Conservation (phyloP, 495 filamentous ascomycete genomes). For the Neurospora sp. region DNA sequence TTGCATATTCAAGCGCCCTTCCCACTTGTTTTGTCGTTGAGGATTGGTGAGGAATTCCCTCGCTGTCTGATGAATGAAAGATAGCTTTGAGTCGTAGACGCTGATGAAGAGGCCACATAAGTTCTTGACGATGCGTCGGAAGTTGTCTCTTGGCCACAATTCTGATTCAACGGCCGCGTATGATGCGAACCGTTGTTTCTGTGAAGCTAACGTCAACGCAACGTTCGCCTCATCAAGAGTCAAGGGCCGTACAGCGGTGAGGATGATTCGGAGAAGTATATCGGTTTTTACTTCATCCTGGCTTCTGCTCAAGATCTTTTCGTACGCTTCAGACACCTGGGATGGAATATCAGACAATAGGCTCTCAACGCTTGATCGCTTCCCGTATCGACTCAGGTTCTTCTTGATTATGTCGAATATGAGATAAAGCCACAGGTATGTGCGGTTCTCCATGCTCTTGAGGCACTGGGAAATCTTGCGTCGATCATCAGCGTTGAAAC, state of each 20-base stretch:
- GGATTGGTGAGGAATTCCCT: slow-evolving; percentile 26
- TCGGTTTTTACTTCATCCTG: slow-evolving; percentile 3
- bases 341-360: slow-evolving; percentile 19
- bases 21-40: slow-evolving; percentile 6
- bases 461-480: slow-evolving; percentile 16
- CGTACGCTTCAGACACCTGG: slow-evolving; percentile 25
- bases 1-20: slow-evolving; percentile 3
- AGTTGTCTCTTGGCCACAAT: slow-evolving; percentile 6
- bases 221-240: slow-evolving; percentile 15
- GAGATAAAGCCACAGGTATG: slow-evolving; percentile 41
- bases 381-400: slow-evolving; percentile 8
- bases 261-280: slow-evolving; percentile 17
- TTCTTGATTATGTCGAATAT: slow-evolving; percentile 23
- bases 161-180: background rate
- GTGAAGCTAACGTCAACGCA: slow-evolving; percentile 9
- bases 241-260: slow-evolving; percentile 19
- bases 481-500: slow-evolving; percentile 5
- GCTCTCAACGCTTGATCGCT: slow-evolving; percentile 8
- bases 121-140: slow-evolving; percentile 16
- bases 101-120: slow-evolving; percentile 30
- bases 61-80: slow-evolving; percentile 34
- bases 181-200: background rate
- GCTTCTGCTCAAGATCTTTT: slow-evolving; percentile 15
- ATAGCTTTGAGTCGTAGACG: slow-evolving; percentile 24
- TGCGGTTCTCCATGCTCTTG: slow-evolving; percentile 28